Evolutionary conservation across 1,284 basidiomycete species (phyloP).

Genomic region (Cryptococcus floricola): DNA sequence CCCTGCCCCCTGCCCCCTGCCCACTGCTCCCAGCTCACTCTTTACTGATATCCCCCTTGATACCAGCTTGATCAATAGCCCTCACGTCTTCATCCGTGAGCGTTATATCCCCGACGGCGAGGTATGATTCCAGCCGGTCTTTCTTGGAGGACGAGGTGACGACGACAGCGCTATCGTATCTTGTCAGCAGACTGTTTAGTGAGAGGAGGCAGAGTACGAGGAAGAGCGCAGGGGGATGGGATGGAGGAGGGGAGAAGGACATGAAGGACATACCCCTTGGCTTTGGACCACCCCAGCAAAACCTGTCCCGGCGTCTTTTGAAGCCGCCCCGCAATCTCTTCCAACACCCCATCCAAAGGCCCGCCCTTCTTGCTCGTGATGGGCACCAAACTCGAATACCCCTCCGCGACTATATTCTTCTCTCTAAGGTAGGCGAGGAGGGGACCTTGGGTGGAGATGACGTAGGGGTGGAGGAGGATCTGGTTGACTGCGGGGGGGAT

Average conservation of each 20-base stretch:
- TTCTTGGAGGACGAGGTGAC: slow-evolving; percentile 59
- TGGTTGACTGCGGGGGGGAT: slow-evolving; percentile 68
- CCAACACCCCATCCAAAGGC: slow-evolving; percentile 62
- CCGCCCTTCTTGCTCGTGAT: slow-evolving; percentile 62
- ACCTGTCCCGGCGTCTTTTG: slow-evolving; percentile 63
- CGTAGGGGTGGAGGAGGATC: slow-evolving; percentile 68
- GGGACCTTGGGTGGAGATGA: slow-evolving; percentile 57
- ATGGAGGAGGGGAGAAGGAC: too few species aligned
- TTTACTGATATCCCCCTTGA: not conserved
- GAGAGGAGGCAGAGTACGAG: too few species aligned
- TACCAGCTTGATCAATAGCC: slow-evolving; percentile 46
- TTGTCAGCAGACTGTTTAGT: too few species aligned
- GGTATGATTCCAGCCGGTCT: slow-evolving; percentile 62
- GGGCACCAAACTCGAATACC: slow-evolving; percentile 64
- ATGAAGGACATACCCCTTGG: slow-evolving; percentile 33
- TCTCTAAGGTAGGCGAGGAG: slow-evolving; percentile 58
- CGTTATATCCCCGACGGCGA: slow-evolving; percentile 55
- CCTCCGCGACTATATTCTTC: slow-evolving; percentile 64
- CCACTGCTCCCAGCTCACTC: too few species aligned
- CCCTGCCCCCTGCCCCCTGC: too few species aligned
- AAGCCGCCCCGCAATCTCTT: slow-evolving; percentile 57
- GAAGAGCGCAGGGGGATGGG: too few species aligned
- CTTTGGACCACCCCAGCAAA: slow-evolving; percentile 52
- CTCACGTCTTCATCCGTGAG: slow-evolving; percentile 45
- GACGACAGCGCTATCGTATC: too few species aligned